Evolutionary conservation across 2,329 filamentous ascomycete genomes (phyloP).

Genomic region (Fusarium sp.): DNA sequence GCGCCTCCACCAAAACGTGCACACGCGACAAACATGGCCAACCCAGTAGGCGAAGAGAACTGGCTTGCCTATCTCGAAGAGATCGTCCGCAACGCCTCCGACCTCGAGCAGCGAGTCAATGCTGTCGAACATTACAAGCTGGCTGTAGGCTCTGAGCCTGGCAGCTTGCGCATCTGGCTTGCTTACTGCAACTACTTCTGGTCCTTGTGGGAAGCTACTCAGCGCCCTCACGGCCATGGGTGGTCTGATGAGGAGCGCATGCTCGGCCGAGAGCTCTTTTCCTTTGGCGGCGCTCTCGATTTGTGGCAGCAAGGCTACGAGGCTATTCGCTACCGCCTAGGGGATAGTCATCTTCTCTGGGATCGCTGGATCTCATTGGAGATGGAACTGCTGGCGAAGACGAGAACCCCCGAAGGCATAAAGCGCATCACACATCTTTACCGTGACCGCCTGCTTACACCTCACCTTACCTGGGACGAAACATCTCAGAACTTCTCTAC

Average conservation of each 20-base stretch:
- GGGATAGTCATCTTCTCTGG: constrained; percentile 82
- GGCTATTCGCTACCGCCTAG: constrained; percentile 75
- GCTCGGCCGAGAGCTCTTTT: constrained; percentile 76
- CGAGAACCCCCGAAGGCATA: constrained; percentile 63
- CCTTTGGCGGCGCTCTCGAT: constrained; percentile 69
- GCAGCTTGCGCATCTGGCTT: constrained; percentile 77
- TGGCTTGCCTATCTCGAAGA: constrained; percentile 83
- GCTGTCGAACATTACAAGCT: constrained; percentile 77
- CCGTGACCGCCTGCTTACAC: constrained; percentile 73
- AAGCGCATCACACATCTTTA: constrained; percentile 74
- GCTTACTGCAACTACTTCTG: constrained; percentile 82
- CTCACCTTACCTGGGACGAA: constrained; percentile 77
- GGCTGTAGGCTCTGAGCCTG: constrained; percentile 75
- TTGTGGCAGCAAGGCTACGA: constrained; percentile 77
- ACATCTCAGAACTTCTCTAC: constrained; percentile 79
- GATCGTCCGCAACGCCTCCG: constrained; percentile 65
- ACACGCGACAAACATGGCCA: constrained; percentile 52
- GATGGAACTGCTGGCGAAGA: constrained; percentile 69
- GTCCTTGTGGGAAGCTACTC: constrained; percentile 71
- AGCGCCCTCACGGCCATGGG: constrained; percentile 58
- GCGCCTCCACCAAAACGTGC: constrained; percentile 27
- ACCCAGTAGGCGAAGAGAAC: constrained; percentile 75
- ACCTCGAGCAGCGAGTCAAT: constrained; percentile 72
- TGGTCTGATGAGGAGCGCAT: constrained; percentile 74
- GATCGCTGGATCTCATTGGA: constrained; percentile 79